Evolutionary conservation across 192 early-diverging fungal genomes (phyloP).

Genomic region (Backusella tuberculispora): DNA sequence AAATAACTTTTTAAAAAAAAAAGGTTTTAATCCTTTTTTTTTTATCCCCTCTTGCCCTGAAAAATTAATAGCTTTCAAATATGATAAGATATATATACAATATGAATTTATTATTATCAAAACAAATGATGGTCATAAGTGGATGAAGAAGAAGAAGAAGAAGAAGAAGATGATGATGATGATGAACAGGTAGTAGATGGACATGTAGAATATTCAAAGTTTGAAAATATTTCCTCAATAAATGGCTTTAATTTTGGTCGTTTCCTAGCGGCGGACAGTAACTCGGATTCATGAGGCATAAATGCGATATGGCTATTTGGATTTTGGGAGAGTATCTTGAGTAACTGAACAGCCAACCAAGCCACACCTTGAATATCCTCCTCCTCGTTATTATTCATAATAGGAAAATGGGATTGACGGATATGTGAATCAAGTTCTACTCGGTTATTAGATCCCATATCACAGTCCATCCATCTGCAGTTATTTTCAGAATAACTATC

Average conservation of each 20-base stretch:
- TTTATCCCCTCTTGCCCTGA: too few species aligned
- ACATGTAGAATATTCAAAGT: constrained; percentile 14
- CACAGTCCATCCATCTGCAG: constrained; percentile 5
- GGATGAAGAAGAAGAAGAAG: background rate
- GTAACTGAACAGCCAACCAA: constrained; percentile 23
- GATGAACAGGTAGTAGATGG: background rate
- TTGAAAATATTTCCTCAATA: constrained; percentile 30
- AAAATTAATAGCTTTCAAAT: too few species aligned
- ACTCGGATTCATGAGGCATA: constrained; percentile 36
- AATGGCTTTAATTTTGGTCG: constrained; percentile 13
- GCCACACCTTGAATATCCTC: constrained; percentile 28
- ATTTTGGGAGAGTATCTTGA: constrained; percentile 24
- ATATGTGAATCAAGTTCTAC: background rate
- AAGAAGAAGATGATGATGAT: background rate
- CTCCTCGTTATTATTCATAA: background rate
- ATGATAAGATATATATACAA: too few species aligned
- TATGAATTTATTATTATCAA: background rate
- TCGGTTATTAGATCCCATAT: background rate
- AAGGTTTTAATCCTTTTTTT: too few species aligned
- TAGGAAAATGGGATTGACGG: constrained; percentile 10
- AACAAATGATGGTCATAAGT: background rate
- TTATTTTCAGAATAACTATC: constrained; percentile 8
- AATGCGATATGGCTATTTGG: constrained; percentile 27
- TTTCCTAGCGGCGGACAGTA: constrained; percentile 20
- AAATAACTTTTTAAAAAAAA: too few species aligned